A percentile compares a stretch with the other conserved stretches of the same genome.
These are phyloP conservation scores for Eutrema salsugineum DNA, from an alignment of 441 rosid genomes.

Conservation along the genomic window DNA sequence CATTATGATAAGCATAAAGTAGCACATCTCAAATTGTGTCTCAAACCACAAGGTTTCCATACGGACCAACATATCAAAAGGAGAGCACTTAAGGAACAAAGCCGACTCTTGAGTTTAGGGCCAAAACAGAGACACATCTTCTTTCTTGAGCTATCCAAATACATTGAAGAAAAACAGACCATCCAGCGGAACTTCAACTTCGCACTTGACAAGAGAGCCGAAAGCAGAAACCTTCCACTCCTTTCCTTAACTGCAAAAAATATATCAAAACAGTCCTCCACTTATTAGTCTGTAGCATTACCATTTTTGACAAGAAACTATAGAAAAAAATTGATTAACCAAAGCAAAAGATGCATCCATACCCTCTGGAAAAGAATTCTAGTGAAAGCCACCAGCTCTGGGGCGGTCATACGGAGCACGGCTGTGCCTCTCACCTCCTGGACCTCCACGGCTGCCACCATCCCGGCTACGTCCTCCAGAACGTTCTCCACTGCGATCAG, in stretches of 20 bases:
- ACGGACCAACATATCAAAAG: constrained; percentile 36
- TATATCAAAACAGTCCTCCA: not conserved
- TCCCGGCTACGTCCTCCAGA: constrained; percentile 70
- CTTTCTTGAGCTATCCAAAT: constrained; percentile 32
- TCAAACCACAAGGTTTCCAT: constrained; percentile 35
- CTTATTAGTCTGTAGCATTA: not conserved
- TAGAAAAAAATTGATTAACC: not conserved
- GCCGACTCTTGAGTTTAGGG: constrained; percentile 28
- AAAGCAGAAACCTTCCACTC: constrained; percentile 18
- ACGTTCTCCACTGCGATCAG: constrained; percentile 83
- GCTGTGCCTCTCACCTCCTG: constrained; percentile 75
- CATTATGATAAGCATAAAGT: constrained; percentile 36
- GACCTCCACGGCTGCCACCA: constrained; percentile 64
- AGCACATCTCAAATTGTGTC: constrained; percentile 37
- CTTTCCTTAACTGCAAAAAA: constrained; percentile 24
- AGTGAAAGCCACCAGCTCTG: constrained; percentile 44
- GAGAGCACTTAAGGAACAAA: constrained; percentile 33
- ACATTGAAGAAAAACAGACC: constrained; percentile 24
- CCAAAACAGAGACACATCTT: constrained; percentile 31
- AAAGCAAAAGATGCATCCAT: not conserved
- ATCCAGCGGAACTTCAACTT: constrained; percentile 14
- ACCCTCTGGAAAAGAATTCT: constrained; percentile 17
- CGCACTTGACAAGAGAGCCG: not conserved
- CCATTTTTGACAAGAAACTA: not conserved
- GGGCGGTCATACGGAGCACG: constrained; percentile 92